Percentiles rank a stretch among this genome's conserved stretches.
phyloP scores from a whole-genome alignment of 345 rosid species.

The Syzygium grande region DNA sequence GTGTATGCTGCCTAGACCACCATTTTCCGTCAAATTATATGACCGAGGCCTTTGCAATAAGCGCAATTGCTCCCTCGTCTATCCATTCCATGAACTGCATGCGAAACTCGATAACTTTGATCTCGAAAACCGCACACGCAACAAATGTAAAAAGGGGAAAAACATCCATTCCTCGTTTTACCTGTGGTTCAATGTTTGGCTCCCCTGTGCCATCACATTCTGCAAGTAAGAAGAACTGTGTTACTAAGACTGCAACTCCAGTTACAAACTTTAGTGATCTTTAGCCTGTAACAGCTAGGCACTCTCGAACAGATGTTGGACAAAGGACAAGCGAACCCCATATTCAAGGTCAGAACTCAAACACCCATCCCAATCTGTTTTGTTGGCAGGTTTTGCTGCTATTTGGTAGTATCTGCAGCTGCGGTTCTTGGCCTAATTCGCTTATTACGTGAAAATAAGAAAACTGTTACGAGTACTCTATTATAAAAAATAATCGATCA shows the following conservation, averaged over 20 bases:
- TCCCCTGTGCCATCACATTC: constrained; percentile 95
- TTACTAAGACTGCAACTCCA: neutral
- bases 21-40: constrained; percentile 26
- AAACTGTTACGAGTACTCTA: neutral
- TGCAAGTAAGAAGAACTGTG: constrained; percentile 17
- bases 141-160: neutral
- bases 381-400: neutral
- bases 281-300: neutral
- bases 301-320: neutral
- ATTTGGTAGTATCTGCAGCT: neutral
- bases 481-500: neutral
- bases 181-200: constrained; percentile 88
- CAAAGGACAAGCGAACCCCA: neutral
- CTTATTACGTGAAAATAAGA: neutral
- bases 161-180: constrained; percentile 4
- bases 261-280: neutral
- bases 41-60: constrained; percentile 70
- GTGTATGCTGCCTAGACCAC: constrained; percentile 9
- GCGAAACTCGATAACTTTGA: neutral
- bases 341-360: neutral
- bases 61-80: constrained; percentile 62
- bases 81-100: constrained; percentile 81
- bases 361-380: neutral
- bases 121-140: neutral
- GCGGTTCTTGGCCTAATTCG: neutral